A percentile compares a stretch with the other conserved stretches of the same genome.
Evolutionary conservation across 2,329 filamentous ascomycete species (phyloP).

Genomic region (Sarocladium brachiariae): DNA sequence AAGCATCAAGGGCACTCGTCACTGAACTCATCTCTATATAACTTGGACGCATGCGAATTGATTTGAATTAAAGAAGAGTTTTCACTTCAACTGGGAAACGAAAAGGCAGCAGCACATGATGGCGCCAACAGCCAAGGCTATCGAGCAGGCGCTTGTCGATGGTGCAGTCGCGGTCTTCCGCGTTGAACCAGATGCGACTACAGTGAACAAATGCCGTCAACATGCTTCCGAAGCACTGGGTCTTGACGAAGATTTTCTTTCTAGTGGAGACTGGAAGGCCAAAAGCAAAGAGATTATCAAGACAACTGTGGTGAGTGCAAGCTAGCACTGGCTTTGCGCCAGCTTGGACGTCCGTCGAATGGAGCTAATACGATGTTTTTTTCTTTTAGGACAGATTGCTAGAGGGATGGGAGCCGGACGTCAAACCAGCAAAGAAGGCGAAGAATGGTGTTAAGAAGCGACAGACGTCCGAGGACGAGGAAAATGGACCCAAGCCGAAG

Average conservation of each 20-base stretch:
- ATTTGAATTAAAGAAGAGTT: no score
- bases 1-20: no score
- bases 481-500: constrained; percentile 28
- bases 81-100: no score
- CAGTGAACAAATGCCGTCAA: constrained; percentile 51
- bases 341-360: no score
- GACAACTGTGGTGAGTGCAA: constrained; percentile 41
- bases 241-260: constrained; percentile 46
- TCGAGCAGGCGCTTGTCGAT: constrained; percentile 41
- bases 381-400: constrained; percentile 28
- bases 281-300: constrained; percentile 54
- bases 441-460: constrained; percentile 26
- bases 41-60: no score
- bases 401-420: constrained; percentile 27
- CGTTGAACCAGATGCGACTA: constrained; percentile 37
- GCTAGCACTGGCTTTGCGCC: no score
- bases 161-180: constrained; percentile 40
- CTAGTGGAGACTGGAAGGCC: constrained; percentile 44
- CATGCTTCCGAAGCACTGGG: constrained; percentile 40
- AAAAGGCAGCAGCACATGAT: constrained; percentile 20
- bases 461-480: constrained; percentile 22
- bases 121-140: constrained; percentile 32
- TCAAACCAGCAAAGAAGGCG: constrained; percentile 20
- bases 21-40: background rate
- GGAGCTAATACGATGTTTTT: no score